Conservation (phyloP, 23 red algal species). For the Cyanidiococcus yangmingshanensis region DNA sequence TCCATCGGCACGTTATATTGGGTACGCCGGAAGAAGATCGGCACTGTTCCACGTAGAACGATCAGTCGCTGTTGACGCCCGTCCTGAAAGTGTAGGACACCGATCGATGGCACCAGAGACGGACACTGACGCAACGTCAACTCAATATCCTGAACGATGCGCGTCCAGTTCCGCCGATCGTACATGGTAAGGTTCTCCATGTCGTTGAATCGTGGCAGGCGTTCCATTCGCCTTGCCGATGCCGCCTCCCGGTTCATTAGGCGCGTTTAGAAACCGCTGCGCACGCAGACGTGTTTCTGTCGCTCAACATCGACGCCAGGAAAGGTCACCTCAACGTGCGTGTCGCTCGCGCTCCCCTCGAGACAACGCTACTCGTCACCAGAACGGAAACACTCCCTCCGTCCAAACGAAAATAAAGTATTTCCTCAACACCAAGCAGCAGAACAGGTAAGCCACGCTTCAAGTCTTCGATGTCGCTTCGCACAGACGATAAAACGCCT, state of each 20-base stretch:
- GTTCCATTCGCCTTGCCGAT: not conserved
- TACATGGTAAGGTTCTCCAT: not conserved
- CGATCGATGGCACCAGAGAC: not conserved
- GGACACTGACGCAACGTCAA: slow-evolving; percentile 2
- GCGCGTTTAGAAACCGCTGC: too few species aligned
- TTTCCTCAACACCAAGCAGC: too few species aligned
- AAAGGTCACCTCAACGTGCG: too few species aligned
- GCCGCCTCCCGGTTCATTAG: not conserved
- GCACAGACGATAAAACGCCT: too few species aligned
- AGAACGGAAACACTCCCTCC: too few species aligned
- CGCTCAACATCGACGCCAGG: too few species aligned
- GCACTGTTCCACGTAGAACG: slow-evolving; percentile 29
- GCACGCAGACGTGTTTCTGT: too few species aligned
- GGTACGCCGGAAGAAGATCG: slow-evolving; percentile 19
- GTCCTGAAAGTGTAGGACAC: not conserved
- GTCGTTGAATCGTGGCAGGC: not conserved
- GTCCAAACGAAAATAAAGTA: too few species aligned
- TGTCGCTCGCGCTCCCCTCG: too few species aligned
- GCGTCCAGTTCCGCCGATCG: not conserved
- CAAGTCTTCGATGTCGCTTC: too few species aligned
- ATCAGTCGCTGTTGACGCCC: slow-evolving; percentile 16
- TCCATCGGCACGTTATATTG: slow-evolving; percentile 47
- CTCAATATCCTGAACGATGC: slow-evolving; percentile 14
- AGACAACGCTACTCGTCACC: too few species aligned
- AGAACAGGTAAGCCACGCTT: too few species aligned